These are phyloP conservation scores for Nemania sp. DNA, from an alignment of 2,329 filamentous ascomycete genomes.

Conservation along the genomic window DNA sequence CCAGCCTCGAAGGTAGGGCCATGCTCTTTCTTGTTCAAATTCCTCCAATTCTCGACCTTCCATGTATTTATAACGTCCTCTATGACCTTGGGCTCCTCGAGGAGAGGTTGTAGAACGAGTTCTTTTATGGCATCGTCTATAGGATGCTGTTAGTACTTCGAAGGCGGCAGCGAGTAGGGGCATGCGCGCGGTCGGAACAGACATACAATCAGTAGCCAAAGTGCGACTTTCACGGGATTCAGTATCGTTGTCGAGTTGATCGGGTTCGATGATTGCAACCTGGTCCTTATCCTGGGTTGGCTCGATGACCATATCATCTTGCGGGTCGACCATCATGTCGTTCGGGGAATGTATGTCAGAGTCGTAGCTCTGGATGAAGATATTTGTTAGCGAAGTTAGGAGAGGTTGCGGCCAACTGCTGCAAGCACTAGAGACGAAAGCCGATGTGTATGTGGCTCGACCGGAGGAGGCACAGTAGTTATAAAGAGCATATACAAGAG, in stretches of 20 bases:
- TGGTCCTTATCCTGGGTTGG: conserved; percentile 55
- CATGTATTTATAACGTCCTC: conserved; percentile 80
- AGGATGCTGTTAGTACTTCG: conserved; percentile 34
- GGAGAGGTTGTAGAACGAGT: conserved; percentile 70
- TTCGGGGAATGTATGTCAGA: conserved; percentile 56
- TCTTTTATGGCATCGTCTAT: conserved; percentile 84
- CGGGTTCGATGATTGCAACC: conserved; percentile 58
- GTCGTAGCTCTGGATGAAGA: conserved; percentile 52
- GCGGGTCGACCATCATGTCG: conserved; percentile 59
- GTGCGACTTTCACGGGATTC: conserved; percentile 53
- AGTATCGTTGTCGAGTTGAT: conserved; percentile 52
- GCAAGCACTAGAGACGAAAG: neutral
- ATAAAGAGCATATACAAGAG: neutral
- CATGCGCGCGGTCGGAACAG: conserved; percentile 6
- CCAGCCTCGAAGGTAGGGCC: conserved; percentile 86
- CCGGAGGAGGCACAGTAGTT: neutral
- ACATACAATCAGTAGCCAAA: conserved; percentile 57
- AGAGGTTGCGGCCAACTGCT: neutral
- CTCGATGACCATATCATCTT: conserved; percentile 56
- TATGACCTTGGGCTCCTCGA: conserved; percentile 77
- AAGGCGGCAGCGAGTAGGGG: neutral
- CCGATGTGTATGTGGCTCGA: neutral
- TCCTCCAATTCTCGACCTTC: conserved; percentile 84
- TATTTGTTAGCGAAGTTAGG: conserved; percentile 28
- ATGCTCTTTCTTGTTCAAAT: conserved; percentile 76